A percentile compares a stretch with the other conserved stretches of the same genome.
Evolutionary conservation across 2,329 filamentous ascomycete genomes (phyloP).

Genomic region (Botrytis squamosa): DNA sequence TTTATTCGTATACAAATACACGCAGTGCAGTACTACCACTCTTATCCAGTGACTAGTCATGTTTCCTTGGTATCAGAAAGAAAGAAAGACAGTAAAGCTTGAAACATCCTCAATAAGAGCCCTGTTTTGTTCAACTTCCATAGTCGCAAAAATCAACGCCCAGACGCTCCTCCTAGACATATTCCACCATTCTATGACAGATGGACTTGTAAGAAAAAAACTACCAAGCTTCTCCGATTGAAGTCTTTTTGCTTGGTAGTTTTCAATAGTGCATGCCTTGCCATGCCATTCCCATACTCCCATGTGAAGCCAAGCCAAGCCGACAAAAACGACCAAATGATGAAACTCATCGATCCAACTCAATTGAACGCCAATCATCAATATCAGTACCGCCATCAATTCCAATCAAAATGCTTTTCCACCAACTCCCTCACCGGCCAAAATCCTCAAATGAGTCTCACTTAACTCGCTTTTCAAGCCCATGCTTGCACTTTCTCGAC

Average conservation of each 20-base stretch:
- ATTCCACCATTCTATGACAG: neutral
- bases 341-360: neutral
- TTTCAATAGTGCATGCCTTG: neutral
- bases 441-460: constrained; percentile 38
- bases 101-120: neutral
- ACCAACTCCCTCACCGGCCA: constrained; percentile 40
- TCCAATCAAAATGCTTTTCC: constrained; percentile 38
- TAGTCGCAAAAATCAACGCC: neutral
- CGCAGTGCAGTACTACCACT: neutral
- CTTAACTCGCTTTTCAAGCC: constrained; percentile 38
- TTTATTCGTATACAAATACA: neutral
- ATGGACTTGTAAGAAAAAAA: neutral
- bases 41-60: neutral
- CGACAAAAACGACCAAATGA: neutral
- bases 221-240: neutral
- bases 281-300: neutral
- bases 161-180: neutral
- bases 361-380: neutral
- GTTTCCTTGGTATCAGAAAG: neutral
- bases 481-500: constrained; percentile 33
- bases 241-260: constrained; percentile 6
- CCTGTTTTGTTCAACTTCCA: neutral
- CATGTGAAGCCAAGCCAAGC: neutral
- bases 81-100: neutral
- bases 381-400: neutral